Evolutionary conservation across 768 basidiomycete genomes (phyloP), one percentile per base, ranked within the genome.

Genomic region (Xerocomellus chrysenteron): DNA sequence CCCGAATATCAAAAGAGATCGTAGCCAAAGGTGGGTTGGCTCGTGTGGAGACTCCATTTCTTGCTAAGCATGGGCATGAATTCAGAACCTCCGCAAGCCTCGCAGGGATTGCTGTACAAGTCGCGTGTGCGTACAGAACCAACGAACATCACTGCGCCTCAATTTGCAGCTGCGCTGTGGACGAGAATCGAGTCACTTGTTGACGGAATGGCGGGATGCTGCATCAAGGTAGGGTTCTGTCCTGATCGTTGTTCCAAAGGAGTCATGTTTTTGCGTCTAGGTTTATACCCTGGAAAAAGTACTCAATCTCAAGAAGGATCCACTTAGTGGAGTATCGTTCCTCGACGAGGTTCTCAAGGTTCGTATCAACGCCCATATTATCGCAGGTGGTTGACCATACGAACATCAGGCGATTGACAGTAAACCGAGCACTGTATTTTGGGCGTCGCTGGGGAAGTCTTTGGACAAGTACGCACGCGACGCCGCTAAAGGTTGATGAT

Each of bases 211-310:
- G 83, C 91, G 2, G 86, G 85, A 49, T 90, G 90, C 62, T 98
- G 97, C 66, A 85, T 94, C 69, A 97, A 98, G 81, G 93, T 83
- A 49, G 50, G 68, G 54, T 21, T 36, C 13, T 10, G 26, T 32
- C 12, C 11, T 14, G 9, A 9, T 36, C 19, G 7, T 19, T 28
- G 32, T 24, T 33, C 4, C 21, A 7, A 19, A 13, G 13, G 32
- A 35, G 24, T 62, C 36, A 52, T 4, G 14, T 12, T 11, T 40
- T 28, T 61, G 30, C 6, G 3, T 44, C 21, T 17, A 94, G 93
- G 92, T 98, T 7, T 96, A 98, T 71, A 90, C 89, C 2, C 82
- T 99, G 6, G 96, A 98, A 73, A 97, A 94, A 66, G 96, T 98
- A 2, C 76, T 98, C 36, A 85, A 82, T 65, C 72, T 96, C 65